These are phyloP conservation scores for Verticillium dahliae DNA, from an alignment of 2,329 filamentous ascomycete species.

Conservation along the genomic window DNA sequence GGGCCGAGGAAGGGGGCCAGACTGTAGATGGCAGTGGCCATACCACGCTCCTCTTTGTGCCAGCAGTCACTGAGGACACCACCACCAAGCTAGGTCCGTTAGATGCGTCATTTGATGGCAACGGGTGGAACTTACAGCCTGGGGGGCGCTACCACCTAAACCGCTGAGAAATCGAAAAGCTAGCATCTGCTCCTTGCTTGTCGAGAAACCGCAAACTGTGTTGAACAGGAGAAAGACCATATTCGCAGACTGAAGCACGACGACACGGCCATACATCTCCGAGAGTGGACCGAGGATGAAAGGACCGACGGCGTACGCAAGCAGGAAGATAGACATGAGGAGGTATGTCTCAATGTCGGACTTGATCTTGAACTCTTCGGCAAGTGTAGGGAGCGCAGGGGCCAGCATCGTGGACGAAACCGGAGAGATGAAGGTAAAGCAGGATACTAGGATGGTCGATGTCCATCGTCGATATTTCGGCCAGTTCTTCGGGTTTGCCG, in stretches of 20 bases:
- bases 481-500: constrained; percentile 41
- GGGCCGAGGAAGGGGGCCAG: constrained; percentile 36
- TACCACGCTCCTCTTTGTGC: constrained; percentile 30
- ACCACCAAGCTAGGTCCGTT: constrained; percentile 27
- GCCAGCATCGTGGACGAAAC: constrained; percentile 46
- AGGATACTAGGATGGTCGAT: constrained; percentile 26
- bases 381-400: constrained; percentile 37
- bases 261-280: constrained; percentile 42
- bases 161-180: constrained; percentile 43
- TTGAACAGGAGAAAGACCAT: constrained; percentile 49
- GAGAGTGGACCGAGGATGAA: constrained; percentile 44
- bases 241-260: constrained; percentile 37
- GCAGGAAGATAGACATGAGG: constrained; percentile 53
- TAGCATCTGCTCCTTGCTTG: constrained; percentile 38
- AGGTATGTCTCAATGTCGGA: constrained; percentile 38
- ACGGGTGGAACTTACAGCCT: constrained; percentile 25
- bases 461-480: constrained; percentile 23
- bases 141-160: constrained; percentile 35
- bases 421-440: constrained; percentile 47
- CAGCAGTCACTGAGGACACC: constrained; percentile 43
- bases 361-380: constrained; percentile 34
- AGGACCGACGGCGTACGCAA: constrained; percentile 48
- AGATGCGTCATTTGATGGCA: too few relatives aligned
- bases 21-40: constrained; percentile 23
- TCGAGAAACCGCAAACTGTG: constrained; percentile 41